A percentile compares a stretch with the other conserved stretches of the same genome.
Evolutionary conservation across 129 eudicot genomes (phyloP).

Genomic region (Cynara cardunculus): DNA sequence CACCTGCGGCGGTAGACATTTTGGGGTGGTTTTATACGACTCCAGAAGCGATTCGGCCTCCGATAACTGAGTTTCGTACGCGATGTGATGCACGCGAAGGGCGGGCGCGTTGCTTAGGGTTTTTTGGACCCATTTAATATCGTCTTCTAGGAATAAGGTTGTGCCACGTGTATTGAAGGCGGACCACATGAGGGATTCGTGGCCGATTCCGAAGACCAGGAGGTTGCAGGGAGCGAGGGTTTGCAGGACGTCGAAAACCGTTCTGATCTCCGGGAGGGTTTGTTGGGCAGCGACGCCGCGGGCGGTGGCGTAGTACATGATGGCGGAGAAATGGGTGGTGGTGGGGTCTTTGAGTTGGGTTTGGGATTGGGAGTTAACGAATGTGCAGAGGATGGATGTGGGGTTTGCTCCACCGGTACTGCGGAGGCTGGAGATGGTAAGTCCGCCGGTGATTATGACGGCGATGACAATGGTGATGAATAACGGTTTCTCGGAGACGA

Average conservation of each 20-base stretch:
- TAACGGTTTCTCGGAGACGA: slow-evolving; percentile 30
- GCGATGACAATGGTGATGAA: slow-evolving; percentile 29
- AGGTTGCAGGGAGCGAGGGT: slow-evolving; percentile 48
- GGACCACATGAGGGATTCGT: slow-evolving; percentile 59
- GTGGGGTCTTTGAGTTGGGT: slow-evolving; percentile 14
- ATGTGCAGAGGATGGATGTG: slow-evolving; percentile 34
- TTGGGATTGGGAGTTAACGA: slow-evolving; percentile 11
- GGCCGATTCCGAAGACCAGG: slow-evolving; percentile 52
- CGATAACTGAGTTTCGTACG: slow-evolving; percentile 34
- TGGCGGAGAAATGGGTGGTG: slow-evolving; percentile 35
- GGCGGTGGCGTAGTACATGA: slow-evolving; percentile 71
- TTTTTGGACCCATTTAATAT: slow-evolving; percentile 27
- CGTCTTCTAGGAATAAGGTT: slow-evolving; percentile 55
- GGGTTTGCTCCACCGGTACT: slow-evolving; percentile 20
- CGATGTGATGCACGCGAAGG: slow-evolving; percentile 30
- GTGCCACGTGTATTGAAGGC: slow-evolving; percentile 49
- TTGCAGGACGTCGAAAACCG: slow-evolving; percentile 35
- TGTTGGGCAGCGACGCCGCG: slow-evolving; percentile 53
- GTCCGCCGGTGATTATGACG: slow-evolving; percentile 41
- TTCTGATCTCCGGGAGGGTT: slow-evolving; percentile 36
- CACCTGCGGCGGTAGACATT: slow-evolving; percentile 32
- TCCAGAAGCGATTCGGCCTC: slow-evolving; percentile 37
- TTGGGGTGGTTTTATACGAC: slow-evolving; percentile 26
- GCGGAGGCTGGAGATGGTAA: slow-evolving; percentile 34
- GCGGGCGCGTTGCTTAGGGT: slow-evolving; percentile 29